Evolutionary conservation across 768 basidiomycete genomes (phyloP).

Genomic region (Suillus decipiens): DNA sequence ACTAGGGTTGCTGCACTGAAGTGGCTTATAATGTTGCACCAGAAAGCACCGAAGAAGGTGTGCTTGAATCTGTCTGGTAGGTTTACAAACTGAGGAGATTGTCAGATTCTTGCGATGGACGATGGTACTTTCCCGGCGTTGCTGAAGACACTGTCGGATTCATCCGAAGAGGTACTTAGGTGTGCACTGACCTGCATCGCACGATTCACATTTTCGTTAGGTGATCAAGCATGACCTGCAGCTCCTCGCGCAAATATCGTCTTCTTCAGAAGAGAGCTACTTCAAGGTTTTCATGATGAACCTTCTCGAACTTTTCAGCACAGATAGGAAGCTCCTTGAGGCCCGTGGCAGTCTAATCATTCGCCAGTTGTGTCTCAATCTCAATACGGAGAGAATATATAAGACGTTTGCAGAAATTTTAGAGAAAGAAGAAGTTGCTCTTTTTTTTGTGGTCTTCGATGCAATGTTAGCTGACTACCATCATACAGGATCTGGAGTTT

Average conservation of each 20-base stretch:
- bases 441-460: neutral
- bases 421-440: slow-evolving; percentile 91
- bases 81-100: slow-evolving; percentile 8
- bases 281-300: slow-evolving; percentile 97
- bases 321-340: slow-evolving; percentile 87
- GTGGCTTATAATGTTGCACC: slow-evolving; percentile 98
- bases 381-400: slow-evolving; percentile 96
- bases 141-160: slow-evolving; percentile 93
- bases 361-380: slow-evolving; percentile 87
- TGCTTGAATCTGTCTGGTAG: neutral
- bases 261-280: slow-evolving; percentile 92
- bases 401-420: slow-evolving; percentile 94
- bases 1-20: slow-evolving; percentile 94
- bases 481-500: slow-evolving; percentile 87
- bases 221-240: slow-evolving; percentile 97
- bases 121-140: slow-evolving; percentile 96
- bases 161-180: slow-evolving; percentile 81
- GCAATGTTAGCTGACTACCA: slow-evolving; percentile 1
- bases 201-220: slow-evolving; percentile 36
- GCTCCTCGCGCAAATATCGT: slow-evolving; percentile 95
- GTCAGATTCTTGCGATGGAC: slow-evolving; percentile 90
- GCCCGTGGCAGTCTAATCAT: slow-evolving; percentile 94
- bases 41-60: slow-evolving; percentile 96
- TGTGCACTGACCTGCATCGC: neutral
- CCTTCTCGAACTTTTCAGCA: slow-evolving; percentile 91